Base-by-base conservation (phyloP, 805 yeast species). In the Grigorovia jiainica region DNA sequence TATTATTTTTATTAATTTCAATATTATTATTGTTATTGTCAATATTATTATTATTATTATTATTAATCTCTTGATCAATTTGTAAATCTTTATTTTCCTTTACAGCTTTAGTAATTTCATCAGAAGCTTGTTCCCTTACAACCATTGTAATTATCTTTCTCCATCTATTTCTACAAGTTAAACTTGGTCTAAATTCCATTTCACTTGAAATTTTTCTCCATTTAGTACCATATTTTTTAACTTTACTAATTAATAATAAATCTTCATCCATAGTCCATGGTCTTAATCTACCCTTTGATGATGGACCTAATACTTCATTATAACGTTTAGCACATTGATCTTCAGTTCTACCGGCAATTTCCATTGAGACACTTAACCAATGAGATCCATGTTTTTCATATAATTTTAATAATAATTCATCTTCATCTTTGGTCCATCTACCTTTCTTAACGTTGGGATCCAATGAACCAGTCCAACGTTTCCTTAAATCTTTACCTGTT, bases 321-420 rank as follows among this genome's bases (percentile, higher is more conserved):
- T 85, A 89, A 52, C 97, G 67, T 55, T 89, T 89, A 2, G 95
- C 85, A 66, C 97, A 89, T 65, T 89, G 97, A 60, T 87, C 96
- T 54, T 87, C 95, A 0, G 95, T 89, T 56, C 97, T 70, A 5
- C 95, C 95, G 3, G 76, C 75, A 10, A 89, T 82, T 41, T 75
- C 79, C 39, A 70, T 63, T 0, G 95, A 78, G 9, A 89, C 87
- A 52, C 80, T 80, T 47, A 83, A 84, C 97, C 97, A 89, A 24
- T 79, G 73, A 0, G 95, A 72, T 0, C 97, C 97, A 57, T 75
- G 72, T 49, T 69, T 72, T 38, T 73, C 66, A 57, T 74, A 83
- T 2, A 92, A 87, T 40, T 70, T 67, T 18, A 81, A 55, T 30
- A 89, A 66, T 31, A 67, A 65, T 29, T 71, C 71, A 63, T 89